Percentiles rank a stretch among this genome's conserved stretches.
Conservation (phyloP, 768 basidiomycete genomes). For the Mycena amicta region DNA sequence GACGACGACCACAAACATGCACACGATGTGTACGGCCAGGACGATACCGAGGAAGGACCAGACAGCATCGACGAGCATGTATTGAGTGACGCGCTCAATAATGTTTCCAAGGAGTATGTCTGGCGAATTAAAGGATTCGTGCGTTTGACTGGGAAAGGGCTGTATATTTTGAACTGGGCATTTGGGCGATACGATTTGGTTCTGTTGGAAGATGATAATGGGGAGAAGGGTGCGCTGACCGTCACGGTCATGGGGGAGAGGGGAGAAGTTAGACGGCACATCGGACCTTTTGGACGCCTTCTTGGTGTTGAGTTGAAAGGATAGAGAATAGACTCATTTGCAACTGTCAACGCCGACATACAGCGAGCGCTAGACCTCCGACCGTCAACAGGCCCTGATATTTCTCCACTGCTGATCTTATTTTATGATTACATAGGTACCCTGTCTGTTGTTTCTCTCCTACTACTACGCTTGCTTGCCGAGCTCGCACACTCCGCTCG, state of each 20-base stretch:
- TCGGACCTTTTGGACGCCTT: conserved; percentile 53
- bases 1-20: conserved; percentile 17
- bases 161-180: conserved; percentile 86
- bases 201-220: conserved; percentile 32
- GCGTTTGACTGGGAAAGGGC: conserved; percentile 42
- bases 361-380: not conserved
- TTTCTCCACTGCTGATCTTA: not conserved
- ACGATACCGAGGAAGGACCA: conserved; percentile 18
- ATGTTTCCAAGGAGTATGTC: conserved; percentile 65
- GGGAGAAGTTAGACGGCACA: conserved; percentile 70
- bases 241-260: conserved; percentile 93
- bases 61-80: conserved; percentile 36
- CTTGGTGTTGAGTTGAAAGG: conserved; percentile 39
- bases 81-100: conserved; percentile 49
- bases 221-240: conserved; percentile 43
- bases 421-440: not conserved
- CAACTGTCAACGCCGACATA: not conserved
- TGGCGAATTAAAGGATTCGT: conserved; percentile 91
- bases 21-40: conserved; percentile 5
- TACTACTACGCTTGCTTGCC: not conserved
- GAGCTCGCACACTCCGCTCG: not conserved
- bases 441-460: not conserved
- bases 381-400: not conserved
- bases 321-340: too few relatives aligned
- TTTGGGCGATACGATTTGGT: conserved; percentile 81